phyloP scores from a whole-genome alignment of 371 early-diverging fungal species.

The Sanchytrium tribonematis region DNA sequence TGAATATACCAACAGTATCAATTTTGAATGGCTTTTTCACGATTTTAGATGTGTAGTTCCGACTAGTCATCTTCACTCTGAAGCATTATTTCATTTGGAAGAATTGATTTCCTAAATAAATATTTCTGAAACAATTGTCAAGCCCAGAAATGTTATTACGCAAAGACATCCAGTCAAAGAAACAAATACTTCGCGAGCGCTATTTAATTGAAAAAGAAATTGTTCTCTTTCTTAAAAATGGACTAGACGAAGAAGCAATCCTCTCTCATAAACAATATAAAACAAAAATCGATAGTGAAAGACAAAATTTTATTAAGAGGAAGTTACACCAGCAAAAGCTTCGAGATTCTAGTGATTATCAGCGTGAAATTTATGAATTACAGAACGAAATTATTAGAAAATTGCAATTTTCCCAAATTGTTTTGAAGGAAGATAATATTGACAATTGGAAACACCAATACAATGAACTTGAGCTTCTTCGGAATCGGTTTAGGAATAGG shows the following conservation, averaged over 20 bases:
- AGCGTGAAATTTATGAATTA: neutral
- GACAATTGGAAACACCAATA: neutral
- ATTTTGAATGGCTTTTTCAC: neutral
- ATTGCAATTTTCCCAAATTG: neutral
- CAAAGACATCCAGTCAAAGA: neutral
- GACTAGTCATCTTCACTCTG: neutral
- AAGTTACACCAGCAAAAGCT: neutral
- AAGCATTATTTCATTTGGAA: neutral
- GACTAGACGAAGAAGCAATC: neutral
- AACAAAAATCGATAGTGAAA: neutral
- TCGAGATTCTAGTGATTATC: neutral
- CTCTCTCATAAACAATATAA: neutral
- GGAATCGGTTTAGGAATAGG: neutral
- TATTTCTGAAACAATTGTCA: neutral
- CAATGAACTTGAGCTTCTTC: neutral
- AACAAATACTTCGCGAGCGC: neutral
- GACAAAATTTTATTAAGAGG: neutral
- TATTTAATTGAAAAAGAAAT: neutral
- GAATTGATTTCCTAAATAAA: no score
- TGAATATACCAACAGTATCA: neutral
- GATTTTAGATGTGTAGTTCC: neutral
- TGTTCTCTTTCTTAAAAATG: neutral
- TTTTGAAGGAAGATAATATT: neutral
- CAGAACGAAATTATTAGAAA: neutral
- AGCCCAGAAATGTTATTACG: neutral